phyloP scores from a whole-genome alignment of 176 grass and related monocot species.

The Musa acuminata region DNA sequence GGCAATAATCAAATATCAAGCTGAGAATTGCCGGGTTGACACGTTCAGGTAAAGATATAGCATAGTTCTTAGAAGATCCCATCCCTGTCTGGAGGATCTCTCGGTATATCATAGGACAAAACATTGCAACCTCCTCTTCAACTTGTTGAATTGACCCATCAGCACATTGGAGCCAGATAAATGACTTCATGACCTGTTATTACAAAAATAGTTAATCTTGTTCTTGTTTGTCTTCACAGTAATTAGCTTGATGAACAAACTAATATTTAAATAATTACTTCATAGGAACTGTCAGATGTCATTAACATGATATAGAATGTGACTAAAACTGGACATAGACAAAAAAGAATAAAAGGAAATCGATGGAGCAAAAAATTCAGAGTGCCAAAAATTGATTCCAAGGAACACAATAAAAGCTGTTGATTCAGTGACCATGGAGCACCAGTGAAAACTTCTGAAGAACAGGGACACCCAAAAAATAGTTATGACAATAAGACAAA shows the following conservation, averaged over 20 bases:
- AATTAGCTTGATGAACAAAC: not conserved
- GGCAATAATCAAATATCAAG: slow-evolving; percentile 98
- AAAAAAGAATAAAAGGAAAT: not conserved
- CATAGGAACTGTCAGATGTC: not conserved
- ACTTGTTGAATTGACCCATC: slow-evolving; percentile 99
- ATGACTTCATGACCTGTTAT: slow-evolving; percentile 80
- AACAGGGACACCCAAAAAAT: not conserved
- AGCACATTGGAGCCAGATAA: slow-evolving; percentile 96
- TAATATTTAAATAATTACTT: not conserved
- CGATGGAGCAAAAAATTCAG: not conserved
- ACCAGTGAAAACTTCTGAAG: not conserved
- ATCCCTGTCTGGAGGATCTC: slow-evolving; percentile 87
- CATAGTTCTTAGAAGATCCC: slow-evolving; percentile 93
- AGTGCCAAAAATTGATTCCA: not conserved
- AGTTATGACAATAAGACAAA: too few species aligned
- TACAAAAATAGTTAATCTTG: not conserved
- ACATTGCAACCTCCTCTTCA: slow-evolving; percentile 97
- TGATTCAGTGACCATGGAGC: not conserved
- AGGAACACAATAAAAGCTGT: not conserved
- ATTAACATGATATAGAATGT: not conserved
- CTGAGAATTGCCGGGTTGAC: slow-evolving; percentile 82
- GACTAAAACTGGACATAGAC: not conserved
- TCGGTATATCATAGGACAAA: slow-evolving; percentile 88
- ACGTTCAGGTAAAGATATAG: slow-evolving; percentile 79
- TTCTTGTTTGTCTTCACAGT: not conserved